Percentiles rank a stretch among this genome's conserved stretches.
Evolutionary conservation across 2,329 filamentous ascomycete genomes (phyloP).

Genomic region (Scedosporium boydii): DNA sequence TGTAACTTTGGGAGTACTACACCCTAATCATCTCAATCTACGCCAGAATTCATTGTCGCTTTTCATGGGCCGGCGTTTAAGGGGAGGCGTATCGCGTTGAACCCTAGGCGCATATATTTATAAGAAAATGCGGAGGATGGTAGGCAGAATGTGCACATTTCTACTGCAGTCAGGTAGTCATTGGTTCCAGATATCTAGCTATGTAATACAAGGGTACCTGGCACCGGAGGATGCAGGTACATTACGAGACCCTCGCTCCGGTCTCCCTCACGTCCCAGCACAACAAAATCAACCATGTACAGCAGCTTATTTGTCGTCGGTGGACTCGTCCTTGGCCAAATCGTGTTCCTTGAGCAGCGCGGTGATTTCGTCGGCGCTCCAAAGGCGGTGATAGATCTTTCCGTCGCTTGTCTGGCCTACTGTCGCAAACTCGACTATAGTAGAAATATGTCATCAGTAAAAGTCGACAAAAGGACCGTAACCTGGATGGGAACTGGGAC

Average conservation of each 20-base stretch:
- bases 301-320: slow-evolving; percentile 50
- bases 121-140: neutral
- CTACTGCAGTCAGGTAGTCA: neutral
- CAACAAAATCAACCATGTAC: neutral
- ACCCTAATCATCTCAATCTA: no score
- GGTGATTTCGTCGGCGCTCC: slow-evolving; percentile 95
- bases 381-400: slow-evolving; percentile 96
- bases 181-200: slow-evolving; percentile 2
- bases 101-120: no score
- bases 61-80: no score
- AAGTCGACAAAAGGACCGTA: neutral
- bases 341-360: slow-evolving; percentile 90
- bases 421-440: slow-evolving; percentile 88
- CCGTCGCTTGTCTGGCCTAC: slow-evolving; percentile 92
- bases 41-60: no score
- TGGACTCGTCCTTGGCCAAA: slow-evolving; percentile 74
- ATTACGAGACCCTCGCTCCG: neutral
- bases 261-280: neutral
- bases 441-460: neutral
- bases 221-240: neutral
- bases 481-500: slow-evolving; percentile 29
- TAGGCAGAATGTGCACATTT: neutral
- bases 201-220: slow-evolving; percentile 5
- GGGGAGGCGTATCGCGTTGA: no score
- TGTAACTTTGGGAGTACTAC: no score